Evolutionary conservation across 495 filamentous ascomycete species (phyloP), one percentile per base, ranked within the genome.

Genomic region (Xylaria sp.): DNA sequence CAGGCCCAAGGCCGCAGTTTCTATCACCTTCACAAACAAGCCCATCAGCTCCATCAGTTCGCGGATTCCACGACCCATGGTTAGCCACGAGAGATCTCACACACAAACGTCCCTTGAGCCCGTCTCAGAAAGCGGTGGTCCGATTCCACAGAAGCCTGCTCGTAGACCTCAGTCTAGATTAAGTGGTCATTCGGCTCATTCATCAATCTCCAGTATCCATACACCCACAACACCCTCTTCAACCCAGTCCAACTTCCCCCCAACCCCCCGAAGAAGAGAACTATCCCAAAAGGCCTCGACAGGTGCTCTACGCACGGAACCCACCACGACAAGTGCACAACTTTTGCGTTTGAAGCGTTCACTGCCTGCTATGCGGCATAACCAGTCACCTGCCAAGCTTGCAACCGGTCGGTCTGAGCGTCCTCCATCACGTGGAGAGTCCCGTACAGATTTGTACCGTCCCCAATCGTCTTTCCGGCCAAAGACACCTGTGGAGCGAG

Each of bases 11-110:
- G 88, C 93, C 9, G 90, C 93, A 14, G 93, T 94, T 46, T 94
- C 94, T 17, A 82, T 98, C 67, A 97, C 93, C 24, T 98, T 98
- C 81, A 97, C 93, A 40, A 93, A 91, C 79, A 96, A 94, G 75
- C 77, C 82, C 24, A 68, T 78, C 46, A 71, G 46, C 41, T 55
- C 73, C n/a, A 58, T 62, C 33, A 62, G 43, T 29, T 73, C 81
- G 11, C 81, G 86, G 53, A 82, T 95, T 70, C 89, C 92, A 59
- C 87, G 91, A 66, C 89, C 87, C 72, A 88, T 85, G 75, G 84
- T 85, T 70, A 87, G 90, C 77, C 86, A 88, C 69, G 88, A 88
- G 67, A 83, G 88, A 57, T 86, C 89, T 44, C 89, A 92, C 55
- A 85, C 86, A 14, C 88, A 88, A 75, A 91, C 93, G n/a, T 91